These are phyloP conservation scores for Hyphopichia wangnamkhiaoensis DNA, from an alignment of 1,139 yeast genomes.

Conservation along the genomic window DNA sequence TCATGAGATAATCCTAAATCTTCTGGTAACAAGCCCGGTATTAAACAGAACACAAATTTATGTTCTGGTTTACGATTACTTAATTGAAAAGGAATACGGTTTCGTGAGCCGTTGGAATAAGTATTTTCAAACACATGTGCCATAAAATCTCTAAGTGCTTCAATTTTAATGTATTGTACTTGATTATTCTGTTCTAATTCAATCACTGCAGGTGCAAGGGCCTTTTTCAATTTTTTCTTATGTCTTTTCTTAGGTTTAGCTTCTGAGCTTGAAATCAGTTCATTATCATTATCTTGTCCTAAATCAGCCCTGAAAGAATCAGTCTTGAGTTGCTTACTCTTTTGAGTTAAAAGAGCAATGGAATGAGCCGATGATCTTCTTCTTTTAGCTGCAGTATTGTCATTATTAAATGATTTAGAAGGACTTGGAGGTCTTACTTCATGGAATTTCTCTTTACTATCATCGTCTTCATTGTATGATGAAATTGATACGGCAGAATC, in stretches of 20 bases:
- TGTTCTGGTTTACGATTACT: conserved; percentile 11
- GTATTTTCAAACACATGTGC: not conserved
- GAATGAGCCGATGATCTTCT: conserved; percentile 45
- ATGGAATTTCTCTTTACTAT: conserved; percentile 6
- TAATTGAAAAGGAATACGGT: conserved; percentile 34
- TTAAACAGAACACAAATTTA: conserved; percentile 60
- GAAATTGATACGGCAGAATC: conserved; percentile 29
- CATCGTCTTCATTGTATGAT: conserved; percentile 19
- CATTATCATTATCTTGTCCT: not conserved
- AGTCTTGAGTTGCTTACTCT: conserved; percentile 6
- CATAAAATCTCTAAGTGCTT: conserved; percentile 2
- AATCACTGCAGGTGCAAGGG: conserved; percentile 30
- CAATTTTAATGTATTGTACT: not conserved
- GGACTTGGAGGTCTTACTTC: conserved; percentile 6
- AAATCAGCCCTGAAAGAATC: conserved; percentile 1
- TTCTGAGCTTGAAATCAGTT: too few relatives aligned
- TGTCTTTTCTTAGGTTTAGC: conserved; percentile 26
- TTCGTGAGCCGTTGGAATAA: conserved; percentile 12
- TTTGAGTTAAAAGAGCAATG: conserved; percentile 12
- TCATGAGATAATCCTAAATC: conserved; percentile 33
- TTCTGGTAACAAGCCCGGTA: conserved; percentile 63
- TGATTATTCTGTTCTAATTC: conserved; percentile 12
- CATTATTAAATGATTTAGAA: not conserved
- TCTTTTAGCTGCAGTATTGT: conserved; percentile 23
- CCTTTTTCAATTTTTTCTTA: conserved; percentile 36